Evolutionary conservation across 2,329 filamentous ascomycete species (phyloP).

Genomic region (Mycosphaerella sp.): DNA sequence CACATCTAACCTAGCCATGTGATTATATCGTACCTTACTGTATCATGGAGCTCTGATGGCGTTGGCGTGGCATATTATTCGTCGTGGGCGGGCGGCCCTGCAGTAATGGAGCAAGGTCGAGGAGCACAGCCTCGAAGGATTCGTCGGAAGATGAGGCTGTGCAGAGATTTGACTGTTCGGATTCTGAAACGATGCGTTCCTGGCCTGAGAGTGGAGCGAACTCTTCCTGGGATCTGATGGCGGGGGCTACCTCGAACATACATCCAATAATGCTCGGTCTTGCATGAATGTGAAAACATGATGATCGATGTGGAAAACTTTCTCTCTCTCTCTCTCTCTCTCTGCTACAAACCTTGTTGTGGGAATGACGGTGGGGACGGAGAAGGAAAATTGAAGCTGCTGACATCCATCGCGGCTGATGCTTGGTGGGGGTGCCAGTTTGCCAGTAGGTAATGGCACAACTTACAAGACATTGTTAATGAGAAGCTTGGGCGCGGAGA

Average conservation of each 20-base stretch:
- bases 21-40: not conserved
- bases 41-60: not conserved
- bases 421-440: no score
- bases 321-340: no score
- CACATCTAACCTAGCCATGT: not conserved
- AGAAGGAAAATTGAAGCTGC: not conserved
- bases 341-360: not conserved
- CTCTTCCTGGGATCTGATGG: not conserved
- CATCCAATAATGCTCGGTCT: no score
- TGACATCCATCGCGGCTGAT: no score
- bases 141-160: conserved; percentile 5
- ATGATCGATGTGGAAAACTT: no score
- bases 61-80: not conserved
- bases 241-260: no score
- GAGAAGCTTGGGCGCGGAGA: not conserved
- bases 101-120: not conserved
- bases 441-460: no score
- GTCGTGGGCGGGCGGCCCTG: not conserved
- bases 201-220: not conserved
- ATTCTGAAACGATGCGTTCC: conserved; percentile 7
- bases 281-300: no score
- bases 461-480: not conserved
- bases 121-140: conserved; percentile 9
- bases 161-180: not conserved
- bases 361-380: not conserved